These are phyloP conservation scores for Globisporangium recalcitrans DNA, from an alignment of 352 stramenopile genomes.

Conservation along the genomic window DNA sequence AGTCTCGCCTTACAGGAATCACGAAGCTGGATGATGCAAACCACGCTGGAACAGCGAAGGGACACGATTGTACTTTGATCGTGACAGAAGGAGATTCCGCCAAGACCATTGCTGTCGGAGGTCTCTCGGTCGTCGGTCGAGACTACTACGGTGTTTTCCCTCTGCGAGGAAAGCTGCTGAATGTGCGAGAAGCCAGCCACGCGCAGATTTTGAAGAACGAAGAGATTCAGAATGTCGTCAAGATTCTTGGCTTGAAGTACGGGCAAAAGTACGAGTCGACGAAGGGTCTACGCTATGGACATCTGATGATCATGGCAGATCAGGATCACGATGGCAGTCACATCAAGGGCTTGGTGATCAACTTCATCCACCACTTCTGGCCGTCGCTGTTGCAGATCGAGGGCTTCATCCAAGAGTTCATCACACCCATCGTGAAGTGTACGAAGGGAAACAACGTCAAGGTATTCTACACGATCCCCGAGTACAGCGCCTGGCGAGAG, in stretches of 20 bases:
- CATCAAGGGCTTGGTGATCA: conserved; percentile 99
- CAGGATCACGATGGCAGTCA: conserved; percentile 98
- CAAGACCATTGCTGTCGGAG: conserved; percentile 96
- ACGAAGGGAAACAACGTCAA: conserved; percentile 80
- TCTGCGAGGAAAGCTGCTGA: conserved; percentile 96
- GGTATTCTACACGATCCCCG: conserved; percentile 96
- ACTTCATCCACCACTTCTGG: conserved; percentile 99
- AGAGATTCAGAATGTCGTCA: conserved; percentile 95
- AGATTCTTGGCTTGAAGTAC: conserved; percentile 97
- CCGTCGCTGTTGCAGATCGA: conserved; percentile 91
- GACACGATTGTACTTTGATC: conserved; percentile 95
- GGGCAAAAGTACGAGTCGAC: conserved; percentile 91
- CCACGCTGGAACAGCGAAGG: conserved; percentile 87
- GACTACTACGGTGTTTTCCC: conserved; percentile 98
- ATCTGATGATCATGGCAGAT: conserved; percentile 99
- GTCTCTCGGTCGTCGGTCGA: conserved; percentile 93
- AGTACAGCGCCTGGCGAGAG: conserved; percentile 94
- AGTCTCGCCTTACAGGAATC: conserved; percentile 85
- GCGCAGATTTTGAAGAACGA: conserved; percentile 95
- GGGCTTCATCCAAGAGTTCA: conserved; percentile 93
- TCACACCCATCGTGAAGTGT: conserved; percentile 97
- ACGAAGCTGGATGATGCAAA: conserved; percentile 98
- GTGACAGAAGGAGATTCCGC: conserved; percentile 98
- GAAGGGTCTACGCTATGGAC: conserved; percentile 91
- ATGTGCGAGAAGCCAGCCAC: conserved; percentile 98